Evolutionary conservation across 2,329 filamentous ascomycete species (phyloP).

Genomic region (Ramularia endophylla): DNA sequence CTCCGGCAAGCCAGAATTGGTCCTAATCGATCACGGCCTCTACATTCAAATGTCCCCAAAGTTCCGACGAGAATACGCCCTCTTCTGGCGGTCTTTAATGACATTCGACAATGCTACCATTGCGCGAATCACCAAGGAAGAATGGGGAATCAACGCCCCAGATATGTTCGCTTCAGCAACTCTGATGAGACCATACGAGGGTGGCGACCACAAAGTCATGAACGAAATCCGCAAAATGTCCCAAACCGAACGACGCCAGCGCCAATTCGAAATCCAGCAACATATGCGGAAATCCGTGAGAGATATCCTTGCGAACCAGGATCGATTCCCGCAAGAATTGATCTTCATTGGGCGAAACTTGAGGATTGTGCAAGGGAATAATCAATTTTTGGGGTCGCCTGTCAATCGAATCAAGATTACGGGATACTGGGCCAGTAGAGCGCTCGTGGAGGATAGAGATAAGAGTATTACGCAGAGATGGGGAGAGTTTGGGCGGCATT

Average conservation of each 20-base stretch:
- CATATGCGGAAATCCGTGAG: conserved; percentile 67
- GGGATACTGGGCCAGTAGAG: conserved; percentile 79
- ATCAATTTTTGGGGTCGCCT: conserved; percentile 81
- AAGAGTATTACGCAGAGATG: conserved; percentile 58
- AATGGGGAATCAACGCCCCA: conserved; percentile 83
- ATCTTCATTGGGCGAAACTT: conserved; percentile 90
- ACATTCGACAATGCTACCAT: conserved; percentile 88
- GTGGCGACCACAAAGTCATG: conserved; percentile 65
- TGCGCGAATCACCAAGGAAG: conserved; percentile 58
- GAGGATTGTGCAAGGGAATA: conserved; percentile 89
- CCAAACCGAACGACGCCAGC: conserved; percentile 50
- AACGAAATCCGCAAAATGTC: conserved; percentile 46
- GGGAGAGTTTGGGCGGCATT: conserved; percentile 65
- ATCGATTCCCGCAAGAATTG: conserved; percentile 83
- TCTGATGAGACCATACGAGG: conserved; percentile 82
- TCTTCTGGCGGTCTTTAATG: conserved; percentile 91
- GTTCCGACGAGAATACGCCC: conserved; percentile 79
- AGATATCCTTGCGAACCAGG: conserved; percentile 75
- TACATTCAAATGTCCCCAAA: conserved; percentile 84
- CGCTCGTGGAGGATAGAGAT: conserved; percentile 68
- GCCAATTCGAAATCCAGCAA: conserved; percentile 74
- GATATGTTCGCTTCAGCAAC: conserved; percentile 92
- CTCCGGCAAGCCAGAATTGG: conserved; percentile 77
- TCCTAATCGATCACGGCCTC: conserved; percentile 93
- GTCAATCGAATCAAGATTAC: conserved; percentile 93